phyloP scores from a whole-genome alignment of 2,329 filamentous ascomycete species.

The Xylaria hypoxylon region DNA sequence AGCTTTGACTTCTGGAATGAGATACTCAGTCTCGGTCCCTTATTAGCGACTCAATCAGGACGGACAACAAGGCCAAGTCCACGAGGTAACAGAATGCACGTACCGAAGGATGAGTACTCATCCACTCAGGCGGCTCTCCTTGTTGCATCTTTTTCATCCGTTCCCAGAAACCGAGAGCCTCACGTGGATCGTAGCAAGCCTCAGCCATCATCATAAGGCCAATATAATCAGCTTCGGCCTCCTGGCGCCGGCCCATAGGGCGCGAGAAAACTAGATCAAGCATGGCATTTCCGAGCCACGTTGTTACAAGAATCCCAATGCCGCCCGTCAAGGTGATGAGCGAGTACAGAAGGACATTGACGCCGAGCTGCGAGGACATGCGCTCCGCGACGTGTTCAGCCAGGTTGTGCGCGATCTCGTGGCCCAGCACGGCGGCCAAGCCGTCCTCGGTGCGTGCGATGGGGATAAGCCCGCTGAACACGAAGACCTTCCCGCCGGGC shows the following conservation, averaged over 20 bases:
- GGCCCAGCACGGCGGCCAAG: slow-evolving; percentile 79
- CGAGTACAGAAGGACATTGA: slow-evolving; percentile 63
- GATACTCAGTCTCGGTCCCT: neutral
- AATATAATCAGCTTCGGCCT: slow-evolving; percentile 83
- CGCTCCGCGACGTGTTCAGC: slow-evolving; percentile 76
- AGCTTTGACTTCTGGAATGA: slow-evolving; percentile 15
- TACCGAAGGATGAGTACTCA: slow-evolving; percentile 81
- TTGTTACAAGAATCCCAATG: slow-evolving; percentile 56
- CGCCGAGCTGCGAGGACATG: slow-evolving; percentile 64
- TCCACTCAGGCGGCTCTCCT: slow-evolving; percentile 72
- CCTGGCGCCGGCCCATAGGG: slow-evolving; percentile 78
- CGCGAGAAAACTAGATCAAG: slow-evolving; percentile 73
- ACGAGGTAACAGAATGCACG: slow-evolving; percentile 44
- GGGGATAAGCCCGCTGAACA: slow-evolving; percentile 78
- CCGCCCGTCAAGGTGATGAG: slow-evolving; percentile 62
- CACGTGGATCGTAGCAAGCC: slow-evolving; percentile 78
- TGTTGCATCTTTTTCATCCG: slow-evolving; percentile 68
- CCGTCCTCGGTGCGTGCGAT: slow-evolving; percentile 75
- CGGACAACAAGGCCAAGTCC: neutral
- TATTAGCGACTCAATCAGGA: slow-evolving; percentile 34
- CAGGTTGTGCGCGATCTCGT: slow-evolving; percentile 83
- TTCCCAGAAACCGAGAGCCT: slow-evolving; percentile 74
- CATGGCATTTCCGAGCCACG: slow-evolving; percentile 59
- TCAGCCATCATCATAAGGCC: slow-evolving; percentile 86
- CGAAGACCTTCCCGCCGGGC: slow-evolving; percentile 83